Conservation (phyloP, 257 asterid species). For the Nicotiana noctiflora region DNA sequence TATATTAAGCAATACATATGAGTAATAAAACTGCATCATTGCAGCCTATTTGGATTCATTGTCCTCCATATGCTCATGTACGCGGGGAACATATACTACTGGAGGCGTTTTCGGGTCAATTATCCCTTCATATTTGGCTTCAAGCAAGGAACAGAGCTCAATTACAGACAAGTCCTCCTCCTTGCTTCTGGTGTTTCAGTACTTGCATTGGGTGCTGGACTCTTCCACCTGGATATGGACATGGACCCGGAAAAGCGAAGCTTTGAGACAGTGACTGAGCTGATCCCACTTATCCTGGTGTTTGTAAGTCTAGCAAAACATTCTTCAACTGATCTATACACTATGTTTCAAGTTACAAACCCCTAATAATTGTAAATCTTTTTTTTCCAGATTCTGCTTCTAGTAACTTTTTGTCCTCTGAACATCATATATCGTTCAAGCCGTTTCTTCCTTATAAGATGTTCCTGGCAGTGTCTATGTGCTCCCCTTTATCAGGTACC, state of each 20-base stretch:
- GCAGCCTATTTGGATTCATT: slow-evolving; percentile 59
- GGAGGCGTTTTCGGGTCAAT: slow-evolving; percentile 69
- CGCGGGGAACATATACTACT: slow-evolving; percentile 47
- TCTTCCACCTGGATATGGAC: slow-evolving; percentile 74
- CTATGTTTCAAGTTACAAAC: not conserved
- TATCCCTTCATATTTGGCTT: slow-evolving; percentile 72
- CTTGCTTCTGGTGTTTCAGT: slow-evolving; percentile 66
- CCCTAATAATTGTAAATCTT: not conserved
- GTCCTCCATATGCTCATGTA: slow-evolving; percentile 75
- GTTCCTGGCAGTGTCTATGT: slow-evolving; percentile 63
- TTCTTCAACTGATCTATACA: not conserved
- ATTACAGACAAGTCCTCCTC: slow-evolving; percentile 71
- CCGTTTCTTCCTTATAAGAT: slow-evolving; percentile 51
- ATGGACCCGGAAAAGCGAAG: slow-evolving; percentile 45
- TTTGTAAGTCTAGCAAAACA: slow-evolving; percentile 31
- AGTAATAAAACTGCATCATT: slow-evolving; percentile 3
- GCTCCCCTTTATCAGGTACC: slow-evolving; percentile 87
- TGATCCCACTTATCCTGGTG: slow-evolving; percentile 58
- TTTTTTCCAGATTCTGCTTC: slow-evolving; percentile 21
- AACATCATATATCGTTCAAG: slow-evolving; percentile 67
- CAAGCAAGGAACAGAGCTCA: slow-evolving; percentile 68
- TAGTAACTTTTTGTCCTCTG: slow-evolving; percentile 55
- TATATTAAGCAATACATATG: not conserved
- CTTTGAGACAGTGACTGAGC: slow-evolving; percentile 38
- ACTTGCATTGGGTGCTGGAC: slow-evolving; percentile 55